Conservation (phyloP, 208 protist species). For the Herpetomonas samuelpessoai region DNA sequence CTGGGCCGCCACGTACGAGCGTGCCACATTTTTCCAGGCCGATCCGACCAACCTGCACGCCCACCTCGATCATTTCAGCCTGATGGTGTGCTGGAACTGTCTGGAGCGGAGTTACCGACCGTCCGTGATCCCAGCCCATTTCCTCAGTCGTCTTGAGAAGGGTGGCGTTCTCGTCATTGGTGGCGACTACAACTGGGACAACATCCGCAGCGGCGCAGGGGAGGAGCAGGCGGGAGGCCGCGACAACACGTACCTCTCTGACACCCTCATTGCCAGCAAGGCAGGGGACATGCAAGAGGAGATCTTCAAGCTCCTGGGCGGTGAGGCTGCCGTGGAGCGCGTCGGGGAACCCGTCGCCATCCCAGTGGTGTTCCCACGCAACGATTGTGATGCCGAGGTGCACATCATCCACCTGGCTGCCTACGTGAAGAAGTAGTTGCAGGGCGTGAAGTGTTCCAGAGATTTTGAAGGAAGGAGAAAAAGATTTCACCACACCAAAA, state of each 20-base stretch:
- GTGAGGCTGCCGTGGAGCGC: slow-evolving; percentile 45
- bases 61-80: slow-evolving; percentile 70
- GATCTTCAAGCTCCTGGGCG: slow-evolving; percentile 70
- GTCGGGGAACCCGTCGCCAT: slow-evolving; percentile 55
- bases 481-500: too few relatives aligned
- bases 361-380: slow-evolving; percentile 56
- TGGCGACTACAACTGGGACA: slow-evolving; percentile 55
- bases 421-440: slow-evolving; percentile 64
- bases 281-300: slow-evolving; percentile 31
- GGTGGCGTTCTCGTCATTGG: slow-evolving; percentile 81
- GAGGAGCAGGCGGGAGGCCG: slow-evolving; percentile 7
- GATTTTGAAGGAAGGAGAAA: too few relatives aligned
- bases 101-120: slow-evolving; percentile 83
- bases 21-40: slow-evolving; percentile 83
- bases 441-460: too few relatives aligned
- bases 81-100: slow-evolving; percentile 88
- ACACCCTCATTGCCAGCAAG: slow-evolving; percentile 20
- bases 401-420: slow-evolving; percentile 48
- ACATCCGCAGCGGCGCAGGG: slow-evolving; percentile 30
- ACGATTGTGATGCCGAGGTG: slow-evolving; percentile 29
- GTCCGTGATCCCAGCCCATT: slow-evolving; percentile 59
- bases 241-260: slow-evolving; percentile 51
- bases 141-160: slow-evolving; percentile 51
- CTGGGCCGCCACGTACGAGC: slow-evolving; percentile 62
- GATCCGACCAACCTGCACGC: slow-evolving; percentile 87